Percentiles rank a stretch among this genome's conserved stretches.
Evolutionary conservation across 768 basidiomycete genomes (phyloP).

Genomic region (Phanerodontia chrysosporium): DNA sequence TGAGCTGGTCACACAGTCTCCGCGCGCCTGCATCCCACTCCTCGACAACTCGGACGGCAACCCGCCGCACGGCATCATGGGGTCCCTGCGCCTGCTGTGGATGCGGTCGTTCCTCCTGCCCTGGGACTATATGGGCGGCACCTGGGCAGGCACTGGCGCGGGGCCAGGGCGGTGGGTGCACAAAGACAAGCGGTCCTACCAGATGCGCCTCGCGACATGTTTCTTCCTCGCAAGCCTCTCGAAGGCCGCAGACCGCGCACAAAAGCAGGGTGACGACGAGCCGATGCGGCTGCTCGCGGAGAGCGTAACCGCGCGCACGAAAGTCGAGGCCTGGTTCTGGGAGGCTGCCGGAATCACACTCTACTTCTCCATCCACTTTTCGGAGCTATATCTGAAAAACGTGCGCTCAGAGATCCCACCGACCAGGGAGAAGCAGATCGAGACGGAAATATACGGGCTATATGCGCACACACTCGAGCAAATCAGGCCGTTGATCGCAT

Average conservation of each 20-base stretch:
- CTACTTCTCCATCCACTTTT: not conserved
- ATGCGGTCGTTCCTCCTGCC: not conserved
- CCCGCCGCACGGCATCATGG: not conserved
- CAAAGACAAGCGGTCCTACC: conserved; percentile 1
- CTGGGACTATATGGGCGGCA: not conserved
- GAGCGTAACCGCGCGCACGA: not conserved
- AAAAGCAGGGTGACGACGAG: not conserved
- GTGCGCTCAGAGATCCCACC: not conserved
- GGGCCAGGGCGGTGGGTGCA: not conserved
- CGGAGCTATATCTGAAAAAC: not conserved
- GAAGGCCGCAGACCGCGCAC: not conserved
- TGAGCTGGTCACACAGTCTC: not conserved
- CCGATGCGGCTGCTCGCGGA: not conserved
- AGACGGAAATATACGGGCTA: not conserved
- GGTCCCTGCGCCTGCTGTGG: not conserved
- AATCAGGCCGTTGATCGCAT: not conserved
- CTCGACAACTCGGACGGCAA: not conserved
- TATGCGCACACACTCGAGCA: not conserved
- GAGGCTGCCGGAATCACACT: not conserved
- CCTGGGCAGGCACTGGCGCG: not conserved
- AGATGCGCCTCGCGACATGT: not conserved
- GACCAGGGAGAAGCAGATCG: not conserved
- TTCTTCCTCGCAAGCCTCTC: not conserved
- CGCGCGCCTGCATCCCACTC: not conserved
- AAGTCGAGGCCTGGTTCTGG: conserved; percentile 1